phyloP scores from a whole-genome alignment of 768 basidiomycete species.

The Collybia nuda region DNA sequence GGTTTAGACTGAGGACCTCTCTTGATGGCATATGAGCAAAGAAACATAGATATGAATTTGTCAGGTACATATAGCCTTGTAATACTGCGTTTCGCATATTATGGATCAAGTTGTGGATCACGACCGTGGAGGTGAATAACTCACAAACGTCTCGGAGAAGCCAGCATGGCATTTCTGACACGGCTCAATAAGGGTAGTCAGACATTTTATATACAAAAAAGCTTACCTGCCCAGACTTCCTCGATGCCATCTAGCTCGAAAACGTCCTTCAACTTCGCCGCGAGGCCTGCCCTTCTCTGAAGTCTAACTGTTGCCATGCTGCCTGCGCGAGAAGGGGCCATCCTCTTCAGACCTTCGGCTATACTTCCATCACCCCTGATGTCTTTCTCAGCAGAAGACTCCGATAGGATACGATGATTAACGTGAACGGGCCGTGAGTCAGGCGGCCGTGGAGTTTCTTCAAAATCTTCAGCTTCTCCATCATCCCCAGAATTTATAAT shows the following conservation, averaged over 20 bases:
- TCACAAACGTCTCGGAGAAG: slow-evolving; percentile 83
- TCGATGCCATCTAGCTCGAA: slow-evolving; percentile 80
- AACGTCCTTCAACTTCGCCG: slow-evolving; percentile 86
- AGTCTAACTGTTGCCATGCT: slow-evolving; percentile 75
- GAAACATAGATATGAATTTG: slow-evolving; percentile 92
- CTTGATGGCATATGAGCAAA: slow-evolving; percentile 91
- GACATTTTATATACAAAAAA: not conserved
- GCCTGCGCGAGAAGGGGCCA: slow-evolving; percentile 42
- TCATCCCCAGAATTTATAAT: slow-evolving; percentile 48
- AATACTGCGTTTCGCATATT: slow-evolving; percentile 53
- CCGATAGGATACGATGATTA: slow-evolving; percentile 16
- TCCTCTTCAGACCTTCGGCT: slow-evolving; percentile 9
- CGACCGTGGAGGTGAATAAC: slow-evolving; percentile 28
- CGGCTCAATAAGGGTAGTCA: slow-evolving; percentile 5
- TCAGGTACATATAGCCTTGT: slow-evolving; percentile 97
- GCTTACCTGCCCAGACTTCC: slow-evolving; percentile 81
- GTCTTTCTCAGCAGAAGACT: slow-evolving; percentile 5
- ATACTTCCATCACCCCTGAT: not conserved
- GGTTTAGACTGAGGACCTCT: slow-evolving; percentile 56
- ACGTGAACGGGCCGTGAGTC: slow-evolving; percentile 10
- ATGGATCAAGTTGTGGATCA: not conserved
- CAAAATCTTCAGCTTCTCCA: slow-evolving; percentile 56
- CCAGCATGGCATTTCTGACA: slow-evolving; percentile 90
- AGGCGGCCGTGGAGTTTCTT: slow-evolving; percentile 45
- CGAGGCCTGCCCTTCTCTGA: slow-evolving; percentile 69